Base-by-base conservation (phyloP, 1,284 basidiomycete species). In the Fistulina hepatica region DNA sequence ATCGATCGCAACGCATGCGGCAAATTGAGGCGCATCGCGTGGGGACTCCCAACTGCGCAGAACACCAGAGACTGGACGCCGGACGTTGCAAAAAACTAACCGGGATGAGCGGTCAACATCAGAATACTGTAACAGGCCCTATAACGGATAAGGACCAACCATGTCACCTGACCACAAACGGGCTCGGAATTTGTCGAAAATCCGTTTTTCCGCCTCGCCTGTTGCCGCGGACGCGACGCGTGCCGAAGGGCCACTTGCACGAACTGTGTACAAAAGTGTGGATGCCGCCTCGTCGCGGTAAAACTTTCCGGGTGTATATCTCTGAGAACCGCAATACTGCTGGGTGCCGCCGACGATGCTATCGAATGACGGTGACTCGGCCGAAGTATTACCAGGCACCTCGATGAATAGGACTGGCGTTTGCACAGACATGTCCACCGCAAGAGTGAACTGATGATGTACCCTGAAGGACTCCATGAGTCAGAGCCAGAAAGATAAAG, bases 51-150 rank as follows among this genome's bases (percentile, higher is more conserved):
- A 7, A 73, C 69, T 11, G 71, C 68, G 39, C 68, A 76, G 44
- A 76, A 65, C 6, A 65, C 70, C 21, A 75, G 57, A 13, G 72
- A 55, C 33, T 67, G 63, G 21, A 52, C 47, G 4, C 67, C 71
- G 21, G 60, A 62, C 45, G 69, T 61, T 8, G 63, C 61, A 22
- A 77, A 56, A 48, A 76, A 76, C 76, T 78, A 31, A 40, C 42
- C 40, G 22, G 9, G 34, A 20, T 24, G 43, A 46, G 38, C 21
- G 31, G 22, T 35, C n/a, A 25, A 27, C 25, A 12, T 27, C 25
- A 12, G 15, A 31, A 13, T 16, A 13, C 28, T 15, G 6, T 17
- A 23, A 23, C 36, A 35, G 13, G 17, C 39, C 39, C n/a, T 12
- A 32, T 13, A 21, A 33, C 20, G 13, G 12, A 30, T 25, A 13